Conservation (phyloP, 345 rosid species). For the Populus simonii region DNA sequence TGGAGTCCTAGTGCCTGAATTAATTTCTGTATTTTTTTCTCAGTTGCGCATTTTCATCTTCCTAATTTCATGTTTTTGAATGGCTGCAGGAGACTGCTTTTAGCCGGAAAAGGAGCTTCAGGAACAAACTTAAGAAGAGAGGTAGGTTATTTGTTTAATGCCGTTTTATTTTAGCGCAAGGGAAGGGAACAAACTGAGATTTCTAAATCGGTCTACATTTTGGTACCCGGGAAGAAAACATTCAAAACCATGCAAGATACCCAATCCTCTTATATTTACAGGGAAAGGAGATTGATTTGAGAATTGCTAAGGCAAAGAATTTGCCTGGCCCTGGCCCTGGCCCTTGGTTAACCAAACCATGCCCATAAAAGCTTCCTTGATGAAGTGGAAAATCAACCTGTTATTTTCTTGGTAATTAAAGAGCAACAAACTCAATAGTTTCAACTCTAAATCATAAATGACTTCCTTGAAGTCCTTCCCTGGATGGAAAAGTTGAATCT, state of each 20-base stretch:
- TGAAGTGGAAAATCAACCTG: no score
- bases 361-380: neutral
- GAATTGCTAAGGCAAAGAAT: neutral
- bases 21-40: neutral
- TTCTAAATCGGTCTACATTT: neutral
- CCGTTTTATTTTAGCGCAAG: neutral
- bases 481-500: no score
- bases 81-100: conserved; percentile 61
- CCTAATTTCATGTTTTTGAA: conserved; percentile 1
- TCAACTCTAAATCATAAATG: neutral
- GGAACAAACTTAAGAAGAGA: conserved; percentile 70
- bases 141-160: conserved; percentile 18
- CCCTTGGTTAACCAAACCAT: neutral
- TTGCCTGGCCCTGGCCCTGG: neutral
- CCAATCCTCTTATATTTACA: neutral
- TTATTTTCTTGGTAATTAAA: no score
- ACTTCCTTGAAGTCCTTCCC: neutral
- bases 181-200: neutral
- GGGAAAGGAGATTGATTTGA: neutral
- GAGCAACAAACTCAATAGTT: no score
- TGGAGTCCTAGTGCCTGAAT: no score
- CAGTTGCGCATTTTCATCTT: neutral
- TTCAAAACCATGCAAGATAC: neutral
- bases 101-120: conserved; percentile 75
- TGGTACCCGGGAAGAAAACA: neutral